Conservation (phyloP, 1,284 basidiomycete species). For the Cutaneotrichosporon sp. region DNA sequence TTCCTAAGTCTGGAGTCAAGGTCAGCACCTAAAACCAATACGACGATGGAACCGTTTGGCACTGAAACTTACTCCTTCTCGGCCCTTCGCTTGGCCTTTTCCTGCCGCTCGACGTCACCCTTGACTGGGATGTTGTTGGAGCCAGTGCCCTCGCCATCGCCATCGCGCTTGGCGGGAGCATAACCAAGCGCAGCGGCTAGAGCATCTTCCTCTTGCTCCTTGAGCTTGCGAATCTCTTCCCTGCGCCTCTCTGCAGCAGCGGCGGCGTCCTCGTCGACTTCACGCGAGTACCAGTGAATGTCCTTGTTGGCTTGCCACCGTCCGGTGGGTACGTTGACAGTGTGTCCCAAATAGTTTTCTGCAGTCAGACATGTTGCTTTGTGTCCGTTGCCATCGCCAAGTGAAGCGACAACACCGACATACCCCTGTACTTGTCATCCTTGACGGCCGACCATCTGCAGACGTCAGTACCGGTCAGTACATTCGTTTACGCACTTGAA, state of each 20-base stretch:
- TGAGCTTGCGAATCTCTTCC: slow-evolving; percentile 69
- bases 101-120: slow-evolving; percentile 33
- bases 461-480: neutral
- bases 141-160: slow-evolving; percentile 23
- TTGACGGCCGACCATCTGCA: slow-evolving; percentile 80
- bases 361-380: neutral
- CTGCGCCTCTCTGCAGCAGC: slow-evolving; percentile 19
- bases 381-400: no score
- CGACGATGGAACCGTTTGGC: no score
- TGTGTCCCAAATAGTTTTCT: slow-evolving; percentile 84
- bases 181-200: slow-evolving; percentile 67
- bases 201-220: slow-evolving; percentile 81
- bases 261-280: slow-evolving; percentile 53
- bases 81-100: slow-evolving; percentile 37
- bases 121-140: slow-evolving; percentile 33
- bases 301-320: slow-evolving; percentile 95
- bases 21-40: neutral
- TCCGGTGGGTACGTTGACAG: slow-evolving; percentile 84
- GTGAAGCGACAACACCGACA: slow-evolving; percentile 19
- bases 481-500: slow-evolving; percentile 49
- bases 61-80: slow-evolving; percentile 45
- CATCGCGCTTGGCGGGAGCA: slow-evolving; percentile 24
- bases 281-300: slow-evolving; percentile 84
- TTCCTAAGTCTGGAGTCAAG: slow-evolving; percentile 30
- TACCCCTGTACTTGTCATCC: slow-evolving; percentile 84